phyloP scores from a whole-genome alignment of 2,329 filamentous ascomycete species.

The Colletotrichum filicis region DNA sequence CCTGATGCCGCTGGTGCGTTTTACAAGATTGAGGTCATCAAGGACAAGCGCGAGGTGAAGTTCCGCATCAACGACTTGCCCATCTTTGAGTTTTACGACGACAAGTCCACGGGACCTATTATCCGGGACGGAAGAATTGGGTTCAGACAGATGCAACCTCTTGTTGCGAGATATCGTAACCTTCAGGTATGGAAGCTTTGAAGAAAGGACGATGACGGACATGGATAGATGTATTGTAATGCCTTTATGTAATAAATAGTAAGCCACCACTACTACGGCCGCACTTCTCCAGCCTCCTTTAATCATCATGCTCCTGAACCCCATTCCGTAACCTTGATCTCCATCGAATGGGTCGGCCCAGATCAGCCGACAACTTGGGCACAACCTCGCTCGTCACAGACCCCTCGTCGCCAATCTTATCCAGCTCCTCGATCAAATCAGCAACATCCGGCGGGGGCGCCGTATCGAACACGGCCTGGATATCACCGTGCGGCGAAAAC shows the following conservation, averaged over 20 bases:
- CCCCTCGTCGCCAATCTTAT: constrained; percentile 17
- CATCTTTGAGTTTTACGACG: constrained; percentile 43
- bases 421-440: constrained; percentile 43
- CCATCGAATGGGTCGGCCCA: not conserved
- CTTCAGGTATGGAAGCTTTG: constrained; percentile 44
- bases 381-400: not conserved
- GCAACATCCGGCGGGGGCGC: constrained; percentile 60
- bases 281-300: not conserved
- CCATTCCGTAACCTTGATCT: constrained; percentile 4
- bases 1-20: constrained; percentile 42
- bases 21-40: constrained; percentile 44
- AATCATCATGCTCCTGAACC: constrained; percentile 23
- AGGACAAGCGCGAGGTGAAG: constrained; percentile 42
- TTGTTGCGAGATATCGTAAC: constrained; percentile 44
- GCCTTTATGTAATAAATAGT: not conserved
- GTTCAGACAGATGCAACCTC: constrained; percentile 45
- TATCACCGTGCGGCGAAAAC: constrained; percentile 67
- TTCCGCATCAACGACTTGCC: constrained; percentile 43
- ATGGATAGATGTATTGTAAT: not conserved
- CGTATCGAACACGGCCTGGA: constrained; percentile 69
- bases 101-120: constrained; percentile 42
- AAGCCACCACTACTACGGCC: not conserved
- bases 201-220: not conserved
- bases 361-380: not conserved
- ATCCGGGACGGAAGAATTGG: constrained; percentile 41